Percentiles rank a stretch among this genome's conserved stretches.
These are phyloP conservation scores for Sporothrix sp. DNA, from an alignment of 2,329 filamentous ascomycete species.

Conservation along the genomic window DNA sequence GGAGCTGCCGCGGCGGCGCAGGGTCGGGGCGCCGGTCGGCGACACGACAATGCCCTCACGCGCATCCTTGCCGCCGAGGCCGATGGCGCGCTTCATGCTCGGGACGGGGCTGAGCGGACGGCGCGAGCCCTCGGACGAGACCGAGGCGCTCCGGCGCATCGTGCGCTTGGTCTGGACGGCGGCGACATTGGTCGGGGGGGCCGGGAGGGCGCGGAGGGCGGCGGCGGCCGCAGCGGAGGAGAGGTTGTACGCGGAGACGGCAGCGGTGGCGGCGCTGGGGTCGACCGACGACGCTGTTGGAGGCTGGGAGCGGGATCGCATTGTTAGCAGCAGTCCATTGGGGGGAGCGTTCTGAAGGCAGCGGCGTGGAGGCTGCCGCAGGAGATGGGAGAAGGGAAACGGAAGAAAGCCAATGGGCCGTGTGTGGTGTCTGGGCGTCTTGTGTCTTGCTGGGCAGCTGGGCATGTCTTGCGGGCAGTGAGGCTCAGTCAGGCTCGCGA, in stretches of 20 bases:
- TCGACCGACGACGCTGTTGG: conserved; percentile 55
- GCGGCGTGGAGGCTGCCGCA: conserved; percentile 1
- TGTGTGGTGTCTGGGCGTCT: too few species aligned
- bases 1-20: conserved; percentile 59
- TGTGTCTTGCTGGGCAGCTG: too few species aligned
- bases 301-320: conserved; percentile 41
- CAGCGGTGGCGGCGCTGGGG: conserved; percentile 68
- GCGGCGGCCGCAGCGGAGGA: conserved; percentile 81
- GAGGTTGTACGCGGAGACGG: conserved; percentile 72
- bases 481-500: too few species aligned
- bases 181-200: conserved; percentile 68
- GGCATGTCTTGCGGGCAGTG: too few species aligned
- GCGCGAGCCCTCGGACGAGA: conserved; percentile 48
- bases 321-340: conserved; percentile 14
- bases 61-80: conserved; percentile 8
- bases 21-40: conserved; percentile 22
- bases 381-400: background rate
- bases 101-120: conserved; percentile 16
- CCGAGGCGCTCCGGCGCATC: conserved; percentile 59
- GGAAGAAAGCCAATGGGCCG: background rate
- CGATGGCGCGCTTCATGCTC: conserved; percentile 10
- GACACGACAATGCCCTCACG: conserved; percentile 4
- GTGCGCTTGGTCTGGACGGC: conserved; percentile 84
- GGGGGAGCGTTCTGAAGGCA: conserved; percentile 4
- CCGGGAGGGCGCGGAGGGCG: conserved; percentile 68